Evolutionary conservation across 768 basidiomycete species (phyloP).

Genomic region (Xerocomus brunneocitrinus): DNA sequence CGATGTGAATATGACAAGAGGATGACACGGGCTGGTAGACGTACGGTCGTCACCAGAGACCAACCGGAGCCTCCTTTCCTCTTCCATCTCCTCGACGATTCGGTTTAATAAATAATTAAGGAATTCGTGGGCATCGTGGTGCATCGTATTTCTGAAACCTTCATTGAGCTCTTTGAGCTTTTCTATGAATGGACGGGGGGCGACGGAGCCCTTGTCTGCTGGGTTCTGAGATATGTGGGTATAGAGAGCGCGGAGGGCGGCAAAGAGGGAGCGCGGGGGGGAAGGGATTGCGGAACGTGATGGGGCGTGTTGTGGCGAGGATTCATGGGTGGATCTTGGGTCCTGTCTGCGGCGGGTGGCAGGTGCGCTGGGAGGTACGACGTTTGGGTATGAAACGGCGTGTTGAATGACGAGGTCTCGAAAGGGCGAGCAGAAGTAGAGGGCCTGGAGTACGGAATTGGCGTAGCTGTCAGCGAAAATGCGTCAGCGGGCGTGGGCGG

Average conservation of each 20-base stretch:
- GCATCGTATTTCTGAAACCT: conserved; percentile 83
- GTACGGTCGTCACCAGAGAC: conserved; percentile 61
- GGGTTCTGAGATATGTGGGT: conserved; percentile 76
- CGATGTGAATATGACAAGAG: conserved; percentile 5
- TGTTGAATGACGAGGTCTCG: conserved; percentile 82
- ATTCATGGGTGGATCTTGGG: conserved; percentile 42
- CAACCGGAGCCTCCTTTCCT: conserved; percentile 49
- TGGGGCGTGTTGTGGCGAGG: conserved; percentile 24
- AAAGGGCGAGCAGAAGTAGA: conserved; percentile 94
- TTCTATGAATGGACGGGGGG: conserved; percentile 88
- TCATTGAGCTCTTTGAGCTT: conserved; percentile 93
- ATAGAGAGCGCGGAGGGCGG: conserved; percentile 92
- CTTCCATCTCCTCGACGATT: conserved; percentile 90
- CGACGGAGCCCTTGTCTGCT: conserved; percentile 75
- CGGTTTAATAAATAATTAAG: conserved; percentile 90
- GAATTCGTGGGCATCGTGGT: conserved; percentile 99
- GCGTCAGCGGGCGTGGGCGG: conserved; percentile 14
- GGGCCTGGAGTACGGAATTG: conserved; percentile 96
- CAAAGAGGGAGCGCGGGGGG: conserved; percentile 73
- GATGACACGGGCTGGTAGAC: conserved; percentile 28
- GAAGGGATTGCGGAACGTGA: conserved; percentile 44
- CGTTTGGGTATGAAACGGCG: conserved; percentile 43
- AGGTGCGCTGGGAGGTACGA: conserved; percentile 30
- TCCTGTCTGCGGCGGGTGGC: conserved; percentile 53
- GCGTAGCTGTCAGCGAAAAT: conserved; percentile 62